Evolutionary conservation across 257 asterid species (phyloP).

Genomic region (Ballota nigra): DNA sequence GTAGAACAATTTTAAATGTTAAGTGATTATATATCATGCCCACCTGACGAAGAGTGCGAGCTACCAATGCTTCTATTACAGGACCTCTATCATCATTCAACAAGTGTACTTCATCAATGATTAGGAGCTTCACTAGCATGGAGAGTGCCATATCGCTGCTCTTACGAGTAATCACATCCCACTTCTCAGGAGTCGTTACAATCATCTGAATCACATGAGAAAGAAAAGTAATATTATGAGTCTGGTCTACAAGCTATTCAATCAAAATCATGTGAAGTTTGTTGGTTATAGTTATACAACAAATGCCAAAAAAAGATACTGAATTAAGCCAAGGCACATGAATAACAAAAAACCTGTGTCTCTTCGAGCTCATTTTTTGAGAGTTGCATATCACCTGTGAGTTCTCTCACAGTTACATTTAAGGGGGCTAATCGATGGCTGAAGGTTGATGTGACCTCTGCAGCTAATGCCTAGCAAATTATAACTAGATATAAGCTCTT

Average conservation of each 20-base stretch:
- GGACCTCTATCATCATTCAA: constrained; percentile 98
- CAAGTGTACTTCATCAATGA: constrained; percentile 96
- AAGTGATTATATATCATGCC: constrained; percentile 17
- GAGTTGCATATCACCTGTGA: constrained; percentile 99
- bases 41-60: constrained; percentile 99
- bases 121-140: constrained; percentile 96
- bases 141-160: constrained; percentile 98
- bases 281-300: not conserved
- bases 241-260: constrained; percentile 9
- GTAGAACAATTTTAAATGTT: constrained; percentile 3
- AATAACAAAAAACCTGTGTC: constrained; percentile 66
- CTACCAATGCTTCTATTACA: constrained; percentile 97
- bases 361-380: constrained; percentile 85
- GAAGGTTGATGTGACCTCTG: constrained; percentile 95
- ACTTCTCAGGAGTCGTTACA: constrained; percentile 98
- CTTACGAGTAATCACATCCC: constrained; percentile 99
- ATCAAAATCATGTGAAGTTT: constrained; percentile 15
- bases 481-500: constrained; percentile 24
- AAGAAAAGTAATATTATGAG: not conserved
- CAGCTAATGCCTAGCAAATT: constrained; percentile 82
- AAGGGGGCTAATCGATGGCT: constrained; percentile 85
- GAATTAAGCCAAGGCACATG: constrained; percentile 17
- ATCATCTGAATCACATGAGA: constrained; percentile 66
- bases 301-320: constrained; percentile 4
- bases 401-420: constrained; percentile 85